These are phyloP conservation scores for Lactuca sativa DNA, from an alignment of 129 eudicot genomes.

Conservation along the genomic window DNA sequence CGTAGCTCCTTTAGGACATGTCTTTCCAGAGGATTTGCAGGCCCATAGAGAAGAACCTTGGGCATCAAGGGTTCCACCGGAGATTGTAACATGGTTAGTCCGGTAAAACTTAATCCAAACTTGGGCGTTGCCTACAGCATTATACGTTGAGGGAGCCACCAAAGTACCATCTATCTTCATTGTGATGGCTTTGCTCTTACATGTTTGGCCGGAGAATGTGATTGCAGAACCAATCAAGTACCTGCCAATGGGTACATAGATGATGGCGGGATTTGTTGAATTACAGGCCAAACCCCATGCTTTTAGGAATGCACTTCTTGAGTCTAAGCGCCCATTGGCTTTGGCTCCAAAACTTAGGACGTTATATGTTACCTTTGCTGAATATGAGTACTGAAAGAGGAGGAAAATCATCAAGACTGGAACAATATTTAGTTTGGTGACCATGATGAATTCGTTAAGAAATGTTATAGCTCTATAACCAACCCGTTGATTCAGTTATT, in stretches of 20 bases:
- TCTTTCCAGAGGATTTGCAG: neutral
- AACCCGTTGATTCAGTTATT: no score
- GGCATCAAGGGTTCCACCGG: slow-evolving; percentile 1
- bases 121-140: neutral
- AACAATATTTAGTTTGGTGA: no score
- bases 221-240: neutral
- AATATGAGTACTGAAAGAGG: neutral
- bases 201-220: neutral
- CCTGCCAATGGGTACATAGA: neutral
- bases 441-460: no score
- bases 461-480: no score
- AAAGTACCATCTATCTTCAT: slow-evolving; percentile 10
- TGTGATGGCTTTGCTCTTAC: neutral
- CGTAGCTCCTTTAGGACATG: no score
- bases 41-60: neutral
- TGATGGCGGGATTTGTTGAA: neutral
- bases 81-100: neutral
- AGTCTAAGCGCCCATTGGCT: neutral
- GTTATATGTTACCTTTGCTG: neutral
- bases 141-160: slow-evolving; percentile 4
- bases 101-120: slow-evolving; percentile 6
- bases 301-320: neutral
- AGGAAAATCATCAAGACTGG: no score
- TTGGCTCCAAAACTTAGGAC: neutral
- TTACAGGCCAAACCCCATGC: neutral